Conservation (phyloP, 2,329 filamentous ascomycete species). For the Talaromyces islandicus region DNA sequence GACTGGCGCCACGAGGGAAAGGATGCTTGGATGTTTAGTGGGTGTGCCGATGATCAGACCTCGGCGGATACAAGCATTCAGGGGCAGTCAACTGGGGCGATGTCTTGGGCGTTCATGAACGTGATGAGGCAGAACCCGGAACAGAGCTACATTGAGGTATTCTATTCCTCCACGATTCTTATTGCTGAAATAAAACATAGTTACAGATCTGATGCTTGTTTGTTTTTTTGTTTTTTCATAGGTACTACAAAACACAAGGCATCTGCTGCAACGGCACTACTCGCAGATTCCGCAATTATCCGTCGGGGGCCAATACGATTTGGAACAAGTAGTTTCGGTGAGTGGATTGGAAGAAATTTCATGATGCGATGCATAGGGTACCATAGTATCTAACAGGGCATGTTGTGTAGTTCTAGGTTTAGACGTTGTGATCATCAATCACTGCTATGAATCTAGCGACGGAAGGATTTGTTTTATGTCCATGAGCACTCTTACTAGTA, state of each 20-base stretch:
- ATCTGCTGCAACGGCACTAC: constrained; percentile 19
- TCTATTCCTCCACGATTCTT: background rate
- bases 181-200: background rate
- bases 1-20: constrained; percentile 43
- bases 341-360: background rate
- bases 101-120: constrained; percentile 11
- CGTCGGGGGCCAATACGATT: constrained; percentile 7
- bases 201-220: constrained; percentile 11
- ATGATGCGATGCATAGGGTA: background rate
- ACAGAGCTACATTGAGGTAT: constrained; percentile 9
- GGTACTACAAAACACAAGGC: constrained; percentile 24
- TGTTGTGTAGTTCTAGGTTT: background rate
- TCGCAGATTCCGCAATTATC: constrained; percentile 25
- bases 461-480: background rate
- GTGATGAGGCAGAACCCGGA: constrained; percentile 10
- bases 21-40: constrained; percentile 47
- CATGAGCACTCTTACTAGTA: background rate
- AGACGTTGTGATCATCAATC: background rate
- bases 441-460: background rate
- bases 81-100: constrained; percentile 26
- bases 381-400: background rate
- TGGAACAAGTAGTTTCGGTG: constrained; percentile 7
- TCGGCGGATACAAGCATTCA: constrained; percentile 44
- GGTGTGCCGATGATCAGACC: constrained; percentile 48
- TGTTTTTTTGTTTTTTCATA: constrained; percentile 7